These are phyloP conservation scores for Asterochloris sp. DNA, from an alignment of 139 green algal genomes.

Conservation along the genomic window DNA sequence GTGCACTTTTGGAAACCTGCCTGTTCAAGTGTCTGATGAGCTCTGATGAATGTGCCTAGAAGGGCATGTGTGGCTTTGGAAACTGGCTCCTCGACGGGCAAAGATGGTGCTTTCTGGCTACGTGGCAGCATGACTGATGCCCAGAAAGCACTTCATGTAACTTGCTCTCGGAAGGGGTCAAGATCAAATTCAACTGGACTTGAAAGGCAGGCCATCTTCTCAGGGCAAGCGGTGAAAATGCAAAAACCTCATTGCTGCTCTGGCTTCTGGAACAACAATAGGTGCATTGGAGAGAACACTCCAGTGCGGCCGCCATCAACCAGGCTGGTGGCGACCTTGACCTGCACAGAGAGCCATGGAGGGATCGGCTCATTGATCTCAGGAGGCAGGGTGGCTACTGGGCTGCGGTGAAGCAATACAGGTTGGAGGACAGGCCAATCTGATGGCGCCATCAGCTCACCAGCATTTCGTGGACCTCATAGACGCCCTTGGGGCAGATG, in stretches of 20 bases:
- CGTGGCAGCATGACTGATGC: no score
- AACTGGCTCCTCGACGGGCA: no score
- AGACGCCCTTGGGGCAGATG: constrained; percentile 72
- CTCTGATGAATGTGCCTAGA: no score
- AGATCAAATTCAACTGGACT: not conserved
- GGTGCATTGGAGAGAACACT: constrained; percentile 97
- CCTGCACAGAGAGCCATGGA: not conserved
- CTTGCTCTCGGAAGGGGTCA: not conserved
- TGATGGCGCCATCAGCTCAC: constrained; percentile 36
- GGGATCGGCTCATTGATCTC: no score
- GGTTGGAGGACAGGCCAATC: not conserved
- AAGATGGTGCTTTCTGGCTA: no score
- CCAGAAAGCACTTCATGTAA: not conserved
- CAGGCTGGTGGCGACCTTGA: constrained; percentile 38
- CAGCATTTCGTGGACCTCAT: constrained; percentile 93
- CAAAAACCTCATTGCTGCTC: not conserved
- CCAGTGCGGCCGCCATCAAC: constrained; percentile 80
- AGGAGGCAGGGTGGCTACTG: no score
- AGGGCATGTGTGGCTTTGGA: no score
- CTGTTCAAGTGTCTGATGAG: no score
- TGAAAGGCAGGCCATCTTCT: not conserved
- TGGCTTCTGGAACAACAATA: constrained; percentile 94
- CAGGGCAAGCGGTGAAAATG: not conserved
- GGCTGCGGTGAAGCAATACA: no score
- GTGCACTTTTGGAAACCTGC: no score